phyloP scores from a whole-genome alignment of 2,329 filamentous ascomycete genomes.

The Phoma sp. region DNA sequence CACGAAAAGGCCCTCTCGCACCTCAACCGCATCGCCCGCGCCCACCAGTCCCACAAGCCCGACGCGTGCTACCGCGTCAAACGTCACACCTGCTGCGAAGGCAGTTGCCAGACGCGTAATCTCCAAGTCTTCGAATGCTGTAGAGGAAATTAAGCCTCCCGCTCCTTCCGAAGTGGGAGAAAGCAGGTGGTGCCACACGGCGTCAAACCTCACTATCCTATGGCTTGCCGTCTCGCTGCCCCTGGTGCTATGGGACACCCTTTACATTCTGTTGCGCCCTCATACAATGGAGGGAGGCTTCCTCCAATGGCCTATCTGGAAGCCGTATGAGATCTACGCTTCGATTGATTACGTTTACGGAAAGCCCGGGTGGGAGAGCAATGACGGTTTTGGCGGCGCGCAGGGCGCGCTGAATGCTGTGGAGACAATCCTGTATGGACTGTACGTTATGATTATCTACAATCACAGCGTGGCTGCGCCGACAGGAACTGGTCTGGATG shows the following conservation, averaged over 20 bases:
- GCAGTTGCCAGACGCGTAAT: slow-evolving; percentile 33
- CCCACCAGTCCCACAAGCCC: slow-evolving; percentile 29
- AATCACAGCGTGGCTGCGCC: slow-evolving; percentile 43
- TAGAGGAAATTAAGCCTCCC: slow-evolving; percentile 21
- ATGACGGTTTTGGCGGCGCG: slow-evolving; percentile 77
- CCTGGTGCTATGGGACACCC: slow-evolving; percentile 80
- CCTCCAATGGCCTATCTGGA: slow-evolving; percentile 74
- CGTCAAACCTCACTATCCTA: slow-evolving; percentile 64
- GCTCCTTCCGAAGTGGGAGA: slow-evolving; percentile 30
- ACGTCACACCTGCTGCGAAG: slow-evolving; percentile 22
- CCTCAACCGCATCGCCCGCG: slow-evolving; percentile 41
- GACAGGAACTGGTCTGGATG: slow-evolving; percentile 49
- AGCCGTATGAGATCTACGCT: slow-evolving; percentile 81
- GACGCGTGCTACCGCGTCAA: neutral
- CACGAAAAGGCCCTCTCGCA: slow-evolving; percentile 43
- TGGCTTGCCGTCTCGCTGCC: slow-evolving; percentile 80
- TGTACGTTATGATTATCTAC: slow-evolving; percentile 64
- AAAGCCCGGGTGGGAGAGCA: slow-evolving; percentile 68
- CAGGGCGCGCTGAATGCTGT: slow-evolving; percentile 73
- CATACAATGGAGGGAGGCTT: slow-evolving; percentile 79
- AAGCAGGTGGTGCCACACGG: slow-evolving; percentile 62
- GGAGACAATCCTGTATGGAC: slow-evolving; percentile 69
- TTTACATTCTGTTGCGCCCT: slow-evolving; percentile 80
- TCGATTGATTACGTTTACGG: slow-evolving; percentile 83
- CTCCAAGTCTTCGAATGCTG: slow-evolving; percentile 27